Evolutionary conservation across 495 filamentous ascomycete species (phyloP).

Genomic region (Sphaerosporella brunnea): DNA sequence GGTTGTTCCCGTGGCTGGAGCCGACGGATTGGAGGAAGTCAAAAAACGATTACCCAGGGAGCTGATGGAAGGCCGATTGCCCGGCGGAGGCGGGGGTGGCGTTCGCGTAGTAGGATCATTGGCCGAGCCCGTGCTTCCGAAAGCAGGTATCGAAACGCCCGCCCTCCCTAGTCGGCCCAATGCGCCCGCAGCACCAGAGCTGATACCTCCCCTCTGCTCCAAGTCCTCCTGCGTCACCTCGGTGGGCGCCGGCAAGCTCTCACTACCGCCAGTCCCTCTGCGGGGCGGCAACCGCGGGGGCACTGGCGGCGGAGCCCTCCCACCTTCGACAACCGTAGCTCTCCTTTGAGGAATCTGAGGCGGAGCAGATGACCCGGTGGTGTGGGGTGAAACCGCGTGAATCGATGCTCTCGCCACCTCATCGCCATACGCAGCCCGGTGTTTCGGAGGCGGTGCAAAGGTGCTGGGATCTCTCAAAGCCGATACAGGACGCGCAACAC

Average conservation of each 20-base stretch:
- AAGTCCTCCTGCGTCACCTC: conserved; percentile 29
- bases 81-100: conserved; percentile 9
- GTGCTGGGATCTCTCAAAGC: conserved; percentile 63
- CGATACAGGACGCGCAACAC: conserved; percentile 45
- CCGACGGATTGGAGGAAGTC: conserved; percentile 44
- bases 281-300: conserved; percentile 66
- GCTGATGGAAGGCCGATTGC: conserved; percentile 7
- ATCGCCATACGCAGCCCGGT: conserved; percentile 21
- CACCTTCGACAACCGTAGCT: neutral
- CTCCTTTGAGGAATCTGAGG: conserved; percentile 4
- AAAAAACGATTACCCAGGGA: conserved; percentile 29
- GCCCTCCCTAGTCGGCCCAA: conserved; percentile 45
- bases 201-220: conserved; percentile 4
- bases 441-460: conserved; percentile 74
- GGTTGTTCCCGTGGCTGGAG: conserved; percentile 36
- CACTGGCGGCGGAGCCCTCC: conserved; percentile 32
- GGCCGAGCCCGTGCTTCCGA: conserved; percentile 40
- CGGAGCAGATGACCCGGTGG: too few relatives aligned
- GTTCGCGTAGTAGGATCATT: conserved; percentile 6
- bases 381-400: neutral
- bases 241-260: conserved; percentile 36
- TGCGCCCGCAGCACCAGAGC: conserved; percentile 13
- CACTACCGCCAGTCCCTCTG: conserved; percentile 37
- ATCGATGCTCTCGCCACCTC: conserved; percentile 16
- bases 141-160: conserved; percentile 64